These are phyloP conservation scores for Candida ovalis DNA, from an alignment of 805 yeast genomes.

Conservation along the genomic window DNA sequence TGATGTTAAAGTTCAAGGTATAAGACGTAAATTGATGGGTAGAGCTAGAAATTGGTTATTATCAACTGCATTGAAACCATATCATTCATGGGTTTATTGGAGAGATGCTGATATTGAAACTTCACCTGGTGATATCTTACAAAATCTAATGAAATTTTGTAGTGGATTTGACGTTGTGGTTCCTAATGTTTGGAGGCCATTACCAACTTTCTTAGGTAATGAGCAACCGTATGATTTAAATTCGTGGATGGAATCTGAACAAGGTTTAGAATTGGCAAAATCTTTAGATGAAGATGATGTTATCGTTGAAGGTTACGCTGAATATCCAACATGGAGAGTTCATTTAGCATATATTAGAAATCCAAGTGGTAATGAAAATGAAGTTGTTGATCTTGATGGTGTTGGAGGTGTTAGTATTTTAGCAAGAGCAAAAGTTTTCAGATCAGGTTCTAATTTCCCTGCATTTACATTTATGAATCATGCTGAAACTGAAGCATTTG, in stretches of 20 bases:
- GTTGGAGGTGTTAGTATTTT: constrained; percentile 84
- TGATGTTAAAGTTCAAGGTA: constrained; percentile 82
- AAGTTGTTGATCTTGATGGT: constrained; percentile 73
- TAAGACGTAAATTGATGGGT: constrained; percentile 80
- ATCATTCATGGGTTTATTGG: constrained; percentile 92
- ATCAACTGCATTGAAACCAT: constrained; percentile 68
- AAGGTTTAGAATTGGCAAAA: constrained; percentile 64
- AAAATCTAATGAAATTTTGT: constrained; percentile 61
- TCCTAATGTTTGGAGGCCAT: constrained; percentile 95
- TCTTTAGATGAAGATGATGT: constrained; percentile 75
- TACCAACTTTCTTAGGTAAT: constrained; percentile 84
- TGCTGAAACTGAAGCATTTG: constrained; percentile 87
- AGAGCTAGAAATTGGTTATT: constrained; percentile 84
- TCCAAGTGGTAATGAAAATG: constrained; percentile 54
- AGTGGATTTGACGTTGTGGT: constrained; percentile 66
- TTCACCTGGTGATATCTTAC: constrained; percentile 73
- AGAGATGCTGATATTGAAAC: constrained; percentile 82
- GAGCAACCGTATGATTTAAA: constrained; percentile 96
- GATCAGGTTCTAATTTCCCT: constrained; percentile 80
- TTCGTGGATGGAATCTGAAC: constrained; percentile 90
- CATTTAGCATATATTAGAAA: constrained; percentile 74
- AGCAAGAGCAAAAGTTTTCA: constrained; percentile 68
- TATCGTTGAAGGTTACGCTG: constrained; percentile 85
- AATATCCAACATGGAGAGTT: constrained; percentile 81
- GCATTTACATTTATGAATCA: constrained; percentile 81